Base-by-base conservation (phyloP, 2,329 filamentous ascomycete genomes). In the Aspergillus tubingensis region DNA sequence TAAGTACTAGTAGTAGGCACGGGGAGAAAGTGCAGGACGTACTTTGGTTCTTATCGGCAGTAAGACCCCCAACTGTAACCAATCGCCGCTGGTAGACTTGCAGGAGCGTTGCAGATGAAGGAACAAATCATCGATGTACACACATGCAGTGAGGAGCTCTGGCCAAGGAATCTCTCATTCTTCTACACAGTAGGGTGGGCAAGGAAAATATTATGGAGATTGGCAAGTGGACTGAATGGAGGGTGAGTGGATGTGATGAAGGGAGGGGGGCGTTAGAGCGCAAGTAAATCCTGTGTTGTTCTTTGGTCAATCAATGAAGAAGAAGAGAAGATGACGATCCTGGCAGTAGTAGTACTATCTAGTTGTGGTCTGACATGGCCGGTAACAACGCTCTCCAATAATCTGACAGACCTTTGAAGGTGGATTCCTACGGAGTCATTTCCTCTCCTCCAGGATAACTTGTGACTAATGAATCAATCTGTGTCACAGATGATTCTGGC, bases 81-180 rank as follows among this genome's bases (percentile, higher is more conserved):
- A 50, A 43, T 55, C 65, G 61, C 57, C 59, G 65, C 62, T 54
- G 44, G 54, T 56, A 47, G 59, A 61, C 59, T 38, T 65, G 63
- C 60, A 63, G 61, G 44, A 49, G 54, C 54, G 51, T 48, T 62
- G 61, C 60, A 64, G 60, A 39, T 52, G 48, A 52, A 56, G 47
- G 54, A 59, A 59, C 60, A 67, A 65, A 67, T 66, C 61, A 67
- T 60, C 58, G 55, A 30, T 59, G 61, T 62, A 65, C 65, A 67
- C 65, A 67, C 62, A 54, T 63, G 60, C 62, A 59, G 57, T 49
- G 44, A 60, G 56, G 50, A 36, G 43, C 8, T 32, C 43, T 43
- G 39, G 49, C 36, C 44, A 52, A 47, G 36, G 57, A 54, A 48
- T 44, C 30, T 47, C 19, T 52, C 53, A 39, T 48, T 54, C 49